A percentile compares a stretch with the other conserved stretches of the same genome.
Evolutionary conservation across 1,284 basidiomycete genomes (phyloP).

Genomic region (Fomitopsis schrenkii): DNA sequence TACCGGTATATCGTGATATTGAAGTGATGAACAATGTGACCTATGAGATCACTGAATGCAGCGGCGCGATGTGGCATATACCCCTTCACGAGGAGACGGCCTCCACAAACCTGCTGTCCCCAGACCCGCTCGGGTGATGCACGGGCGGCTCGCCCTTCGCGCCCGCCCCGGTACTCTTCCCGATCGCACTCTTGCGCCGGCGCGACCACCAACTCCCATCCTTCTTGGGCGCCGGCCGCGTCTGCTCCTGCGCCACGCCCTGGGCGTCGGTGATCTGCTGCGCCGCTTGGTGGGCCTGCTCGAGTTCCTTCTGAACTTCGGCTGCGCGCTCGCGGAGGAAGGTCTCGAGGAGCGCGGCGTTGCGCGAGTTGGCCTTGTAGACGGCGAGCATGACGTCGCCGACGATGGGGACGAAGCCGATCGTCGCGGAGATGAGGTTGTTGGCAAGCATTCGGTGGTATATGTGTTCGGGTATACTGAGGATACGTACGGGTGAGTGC

Average conservation of each 20-base stretch:
- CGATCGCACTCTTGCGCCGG: slow-evolving; percentile 15
- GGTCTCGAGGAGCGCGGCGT: slow-evolving; percentile 75
- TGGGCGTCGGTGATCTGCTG: slow-evolving; percentile 40
- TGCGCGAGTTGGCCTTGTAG: slow-evolving; percentile 90
- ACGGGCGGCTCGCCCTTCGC: background rate
- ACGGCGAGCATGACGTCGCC: slow-evolving; percentile 75
- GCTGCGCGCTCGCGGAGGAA: slow-evolving; percentile 66
- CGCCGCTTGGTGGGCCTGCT: slow-evolving; percentile 34
- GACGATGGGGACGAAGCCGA: slow-evolving; percentile 76
- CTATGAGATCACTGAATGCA: background rate
- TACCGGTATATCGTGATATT: too few species aligned
- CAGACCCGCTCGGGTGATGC: background rate
- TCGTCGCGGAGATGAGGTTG: slow-evolving; percentile 67
- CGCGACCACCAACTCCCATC: slow-evolving; percentile 20
- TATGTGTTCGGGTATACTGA: slow-evolving; percentile 65
- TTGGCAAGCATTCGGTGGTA: slow-evolving; percentile 75
- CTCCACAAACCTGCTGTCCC: slow-evolving; percentile 21
- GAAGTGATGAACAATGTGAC: too few species aligned
- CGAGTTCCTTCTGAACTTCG: slow-evolving; percentile 41
- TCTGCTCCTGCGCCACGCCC: slow-evolving; percentile 27
- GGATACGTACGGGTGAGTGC: background rate
- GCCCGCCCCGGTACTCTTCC: background rate
- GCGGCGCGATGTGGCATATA: background rate
- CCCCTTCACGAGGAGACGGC: background rate
- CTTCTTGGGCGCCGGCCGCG: slow-evolving; percentile 22